phyloP scores from a whole-genome alignment of 225 moss, liverwort and hornwort species.

The Pleurozium schreberi region DNA sequence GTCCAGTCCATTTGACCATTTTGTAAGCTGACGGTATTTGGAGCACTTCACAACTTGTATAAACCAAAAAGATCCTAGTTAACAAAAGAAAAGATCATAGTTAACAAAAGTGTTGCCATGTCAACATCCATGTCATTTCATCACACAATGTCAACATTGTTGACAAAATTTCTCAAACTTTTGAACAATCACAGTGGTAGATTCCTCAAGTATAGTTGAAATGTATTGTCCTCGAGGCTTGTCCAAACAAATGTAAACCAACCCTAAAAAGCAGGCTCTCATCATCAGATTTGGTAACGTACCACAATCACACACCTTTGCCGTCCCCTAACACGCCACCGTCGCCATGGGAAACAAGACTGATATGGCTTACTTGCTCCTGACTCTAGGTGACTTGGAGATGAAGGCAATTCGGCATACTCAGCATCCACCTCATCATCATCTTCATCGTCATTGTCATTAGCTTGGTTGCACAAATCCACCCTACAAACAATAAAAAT shows the following conservation, averaged over 20 bases:
- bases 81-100: not conserved
- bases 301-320: constrained; percentile 65
- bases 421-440: constrained; percentile 45
- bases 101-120: not conserved
- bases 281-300: not conserved
- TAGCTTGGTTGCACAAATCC: constrained; percentile 86
- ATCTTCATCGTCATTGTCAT: constrained; percentile 78
- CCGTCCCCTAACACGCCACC: constrained; percentile 42
- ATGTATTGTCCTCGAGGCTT: not conserved
- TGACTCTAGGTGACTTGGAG: constrained; percentile 4
- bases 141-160: not conserved
- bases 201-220: not conserved
- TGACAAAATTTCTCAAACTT: not conserved
- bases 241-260: not conserved
- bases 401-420: constrained; percentile 17
- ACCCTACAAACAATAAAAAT: constrained; percentile 38
- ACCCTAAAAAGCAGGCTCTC: not conserved
- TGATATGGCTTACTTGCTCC: constrained; percentile 22
- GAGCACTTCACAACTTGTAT: not conserved
- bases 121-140: not conserved
- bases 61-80: not conserved
- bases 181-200: not conserved
- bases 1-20: not conserved
- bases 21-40: not conserved
- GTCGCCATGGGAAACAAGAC: constrained; percentile 31